Percentiles rank a stretch among this genome's conserved stretches.
phyloP scores from a whole-genome alignment of 2,329 filamentous ascomycete species.

The Aspergillus brasiliensis region DNA sequence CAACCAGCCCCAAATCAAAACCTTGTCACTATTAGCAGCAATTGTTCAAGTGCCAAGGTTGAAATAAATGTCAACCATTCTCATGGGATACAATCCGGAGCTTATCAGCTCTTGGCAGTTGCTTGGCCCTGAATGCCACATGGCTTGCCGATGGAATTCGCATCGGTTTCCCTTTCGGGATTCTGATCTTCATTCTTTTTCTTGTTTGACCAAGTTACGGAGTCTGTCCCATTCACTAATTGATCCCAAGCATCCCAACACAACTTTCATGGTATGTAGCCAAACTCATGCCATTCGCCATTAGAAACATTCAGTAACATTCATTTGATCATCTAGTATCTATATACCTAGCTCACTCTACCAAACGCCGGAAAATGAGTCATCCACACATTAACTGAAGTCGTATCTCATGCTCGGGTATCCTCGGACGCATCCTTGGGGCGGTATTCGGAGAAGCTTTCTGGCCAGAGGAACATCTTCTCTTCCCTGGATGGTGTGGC shows the following conservation, averaged over 20 bases:
- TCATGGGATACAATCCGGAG: not conserved
- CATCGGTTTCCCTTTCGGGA: no score
- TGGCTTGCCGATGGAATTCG: no score
- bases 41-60: not conserved
- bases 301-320: not conserved
- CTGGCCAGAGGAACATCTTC: conserved; percentile 65
- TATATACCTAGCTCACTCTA: not conserved
- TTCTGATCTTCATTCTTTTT: no score
- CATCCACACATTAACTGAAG: not conserved
- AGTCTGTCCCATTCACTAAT: no score
- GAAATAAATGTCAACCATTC: not conserved
- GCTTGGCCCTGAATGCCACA: not conserved
- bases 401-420: not conserved
- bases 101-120: not conserved
- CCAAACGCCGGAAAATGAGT: conserved; percentile 1
- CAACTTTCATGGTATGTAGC: no score
- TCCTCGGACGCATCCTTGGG: conserved; percentile 26
- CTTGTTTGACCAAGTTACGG: no score
- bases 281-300: not conserved
- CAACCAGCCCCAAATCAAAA: no score
- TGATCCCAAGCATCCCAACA: no score
- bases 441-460: conserved; percentile 55
- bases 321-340: not conserved
- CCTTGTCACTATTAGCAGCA: no score
- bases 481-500: conserved; percentile 60